Evolutionary conservation across 768 basidiomycete genomes (phyloP).

Genomic region (Tremella fuciformis): DNA sequence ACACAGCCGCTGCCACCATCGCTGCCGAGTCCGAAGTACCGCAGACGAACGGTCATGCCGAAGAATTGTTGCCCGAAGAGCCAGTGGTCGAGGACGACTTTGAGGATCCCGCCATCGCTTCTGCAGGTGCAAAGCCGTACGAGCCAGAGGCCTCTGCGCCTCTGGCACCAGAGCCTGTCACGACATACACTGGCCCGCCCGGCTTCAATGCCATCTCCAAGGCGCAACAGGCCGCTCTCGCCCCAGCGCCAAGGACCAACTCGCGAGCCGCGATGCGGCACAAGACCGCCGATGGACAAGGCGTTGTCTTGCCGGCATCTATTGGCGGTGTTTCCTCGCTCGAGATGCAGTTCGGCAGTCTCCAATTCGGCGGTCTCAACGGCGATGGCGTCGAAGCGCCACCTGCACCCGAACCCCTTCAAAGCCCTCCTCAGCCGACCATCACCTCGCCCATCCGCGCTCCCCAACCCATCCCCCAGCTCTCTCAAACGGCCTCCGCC

Average conservation of each 20-base stretch:
- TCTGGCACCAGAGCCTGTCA: conserved; percentile 38
- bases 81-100: conserved; percentile 20
- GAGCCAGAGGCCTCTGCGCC: conserved; percentile 25
- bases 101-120: conserved; percentile 44
- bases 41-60: conserved; percentile 20
- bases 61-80: conserved; percentile 15
- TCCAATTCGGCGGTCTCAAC: conserved; percentile 50
- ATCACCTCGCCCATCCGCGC: conserved; percentile 30
- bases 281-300: conserved; percentile 50
- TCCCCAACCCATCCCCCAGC: conserved; percentile 15
- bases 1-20: conserved; percentile 25
- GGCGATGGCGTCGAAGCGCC: conserved; percentile 42
- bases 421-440: conserved; percentile 21
- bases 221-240: conserved; percentile 12
- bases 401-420: conserved; percentile 31
- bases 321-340: conserved; percentile 33
- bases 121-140: conserved; percentile 34
- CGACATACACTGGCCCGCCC: conserved; percentile 51
- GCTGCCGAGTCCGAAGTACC: conserved; percentile 19
- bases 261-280: conserved; percentile 46
- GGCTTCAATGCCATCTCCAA: conserved; percentile 47
- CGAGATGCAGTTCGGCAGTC: conserved; percentile 53
- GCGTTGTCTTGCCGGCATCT: conserved; percentile 49
- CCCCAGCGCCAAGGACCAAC: conserved; percentile 40
- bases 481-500: conserved; percentile 19